Conservation (phyloP, 768 basidiomycete genomes). For the Filobasidium wieringae region DNA sequence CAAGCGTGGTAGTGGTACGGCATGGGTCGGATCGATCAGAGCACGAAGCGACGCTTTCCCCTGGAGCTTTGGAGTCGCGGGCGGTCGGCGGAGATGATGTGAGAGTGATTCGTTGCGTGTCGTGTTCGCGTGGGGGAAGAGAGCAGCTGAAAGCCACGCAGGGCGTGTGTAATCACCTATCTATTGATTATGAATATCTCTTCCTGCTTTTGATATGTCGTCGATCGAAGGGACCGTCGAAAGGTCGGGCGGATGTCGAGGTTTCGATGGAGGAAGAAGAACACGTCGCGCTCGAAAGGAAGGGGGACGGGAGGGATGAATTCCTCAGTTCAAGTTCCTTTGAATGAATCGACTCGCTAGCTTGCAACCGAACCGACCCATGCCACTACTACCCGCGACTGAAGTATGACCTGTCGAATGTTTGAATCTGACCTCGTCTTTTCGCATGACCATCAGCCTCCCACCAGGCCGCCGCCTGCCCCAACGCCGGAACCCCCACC, state of each 20-base stretch:
- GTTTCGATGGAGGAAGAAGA: not conserved
- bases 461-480: constrained; percentile 35
- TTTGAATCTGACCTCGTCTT: too few species aligned
- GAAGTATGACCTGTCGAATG: too few species aligned
- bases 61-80: not conserved
- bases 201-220: not conserved
- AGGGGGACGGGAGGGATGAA: not conserved
- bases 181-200: not conserved
- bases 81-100: not conserved
- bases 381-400: too few species aligned
- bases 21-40: not conserved
- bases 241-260: not conserved
- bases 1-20: not conserved
- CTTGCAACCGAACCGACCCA: not conserved
- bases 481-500: constrained; percentile 28
- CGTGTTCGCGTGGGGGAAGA: constrained; percentile 3
- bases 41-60: too few species aligned
- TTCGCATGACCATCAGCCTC: constrained; percentile 31
- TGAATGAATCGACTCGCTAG: constrained; percentile 4
- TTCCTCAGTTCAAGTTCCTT: constrained; percentile 1
- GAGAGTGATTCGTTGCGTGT: constrained; percentile 7
- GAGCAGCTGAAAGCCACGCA: constrained; percentile 5
- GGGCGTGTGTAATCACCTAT: constrained; percentile 11
- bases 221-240: not conserved
- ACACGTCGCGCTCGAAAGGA: not conserved